phyloP scores from a whole-genome alignment of 2,329 filamentous ascomycete species.

The Hymenoscyphus occultus region DNA sequence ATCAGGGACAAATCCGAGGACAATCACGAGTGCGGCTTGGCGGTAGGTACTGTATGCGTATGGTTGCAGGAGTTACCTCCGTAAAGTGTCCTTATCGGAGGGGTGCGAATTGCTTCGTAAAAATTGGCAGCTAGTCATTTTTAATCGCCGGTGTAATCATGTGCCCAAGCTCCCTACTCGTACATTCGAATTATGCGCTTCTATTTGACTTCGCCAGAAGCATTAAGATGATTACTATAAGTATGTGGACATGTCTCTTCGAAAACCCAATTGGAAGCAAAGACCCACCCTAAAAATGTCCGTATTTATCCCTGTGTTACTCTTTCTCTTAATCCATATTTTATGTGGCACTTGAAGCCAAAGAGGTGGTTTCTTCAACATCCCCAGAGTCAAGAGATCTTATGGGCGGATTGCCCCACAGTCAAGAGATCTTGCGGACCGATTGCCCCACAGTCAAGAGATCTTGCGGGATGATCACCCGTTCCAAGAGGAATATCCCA shows the following conservation, averaged over 20 bases:
- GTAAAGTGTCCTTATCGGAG: too few species aligned
- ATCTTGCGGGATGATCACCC: too few species aligned
- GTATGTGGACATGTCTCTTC: background rate
- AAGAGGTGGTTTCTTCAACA: background rate
- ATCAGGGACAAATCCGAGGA: background rate
- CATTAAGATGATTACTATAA: too few species aligned
- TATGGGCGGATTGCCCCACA: background rate
- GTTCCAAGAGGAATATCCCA: too few species aligned
- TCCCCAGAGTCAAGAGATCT: slow-evolving; percentile 1
- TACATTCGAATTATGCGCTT: too few species aligned
- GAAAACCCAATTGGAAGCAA: background rate
- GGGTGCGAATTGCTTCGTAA: too few species aligned
- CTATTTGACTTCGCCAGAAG: too few species aligned
- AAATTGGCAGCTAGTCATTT: too few species aligned
- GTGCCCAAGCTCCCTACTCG: too few species aligned
- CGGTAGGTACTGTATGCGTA: background rate
- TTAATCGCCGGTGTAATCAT: too few species aligned
- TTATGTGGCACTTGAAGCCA: background rate
- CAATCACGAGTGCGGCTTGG: background rate
- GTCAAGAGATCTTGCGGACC: background rate
- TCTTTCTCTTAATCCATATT: background rate
- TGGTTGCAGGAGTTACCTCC: background rate
- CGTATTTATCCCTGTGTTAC: background rate
- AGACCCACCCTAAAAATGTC: background rate
- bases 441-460: too few species aligned